Percentiles rank a stretch among this genome's conserved stretches.
phyloP scores from a whole-genome alignment of 2,329 filamentous ascomycete species.

The Sarocladiaceae sp. region DNA sequence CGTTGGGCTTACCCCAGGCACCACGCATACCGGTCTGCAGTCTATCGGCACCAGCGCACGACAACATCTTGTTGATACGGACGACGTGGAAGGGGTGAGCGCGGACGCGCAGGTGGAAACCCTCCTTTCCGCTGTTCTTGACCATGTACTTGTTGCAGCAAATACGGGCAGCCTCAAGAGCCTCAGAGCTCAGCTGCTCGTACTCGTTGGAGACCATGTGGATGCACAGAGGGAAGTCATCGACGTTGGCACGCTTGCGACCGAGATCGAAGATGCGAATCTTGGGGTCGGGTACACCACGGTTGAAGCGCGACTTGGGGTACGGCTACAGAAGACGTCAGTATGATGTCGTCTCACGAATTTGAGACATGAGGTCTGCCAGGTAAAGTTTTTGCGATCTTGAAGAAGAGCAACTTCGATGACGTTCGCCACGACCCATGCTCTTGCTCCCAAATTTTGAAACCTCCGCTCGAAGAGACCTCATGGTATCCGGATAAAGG shows the following conservation, averaged over 20 bases:
- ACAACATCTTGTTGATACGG: conserved; percentile 99
- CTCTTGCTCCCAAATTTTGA: background rate
- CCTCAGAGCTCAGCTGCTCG: conserved; percentile 99
- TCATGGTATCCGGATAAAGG: background rate
- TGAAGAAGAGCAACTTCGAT: background rate
- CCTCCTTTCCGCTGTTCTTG: conserved; percentile 68
- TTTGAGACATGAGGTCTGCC: conserved; percentile 3
- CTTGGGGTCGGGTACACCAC: conserved; percentile 85
- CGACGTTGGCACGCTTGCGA: conserved; percentile 97
- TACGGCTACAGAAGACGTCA: conserved; percentile 62
- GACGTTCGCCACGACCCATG: background rate
- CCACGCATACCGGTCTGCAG: conserved; percentile 99
- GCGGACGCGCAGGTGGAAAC: conserved; percentile 72
- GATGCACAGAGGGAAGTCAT: conserved; percentile 98
- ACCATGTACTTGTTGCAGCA: conserved; percentile 98
- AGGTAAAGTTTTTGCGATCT: conserved; percentile 4
- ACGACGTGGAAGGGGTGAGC: conserved; percentile 99
- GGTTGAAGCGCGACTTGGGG: conserved; percentile 99
- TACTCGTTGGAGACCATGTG: conserved; percentile 99
- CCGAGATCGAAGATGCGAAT: conserved; percentile 98
- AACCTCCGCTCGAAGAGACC: background rate
- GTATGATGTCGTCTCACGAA: conserved; percentile 9
- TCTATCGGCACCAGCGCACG: conserved; percentile 99
- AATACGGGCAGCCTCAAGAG: conserved; percentile 98
- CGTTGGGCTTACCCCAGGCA: conserved; percentile 99